A percentile compares a stretch with the other conserved stretches of the same genome.
Evolutionary conservation across 179 eudicot genomes (phyloP).

Genomic region (Spergularia azorica): DNA sequence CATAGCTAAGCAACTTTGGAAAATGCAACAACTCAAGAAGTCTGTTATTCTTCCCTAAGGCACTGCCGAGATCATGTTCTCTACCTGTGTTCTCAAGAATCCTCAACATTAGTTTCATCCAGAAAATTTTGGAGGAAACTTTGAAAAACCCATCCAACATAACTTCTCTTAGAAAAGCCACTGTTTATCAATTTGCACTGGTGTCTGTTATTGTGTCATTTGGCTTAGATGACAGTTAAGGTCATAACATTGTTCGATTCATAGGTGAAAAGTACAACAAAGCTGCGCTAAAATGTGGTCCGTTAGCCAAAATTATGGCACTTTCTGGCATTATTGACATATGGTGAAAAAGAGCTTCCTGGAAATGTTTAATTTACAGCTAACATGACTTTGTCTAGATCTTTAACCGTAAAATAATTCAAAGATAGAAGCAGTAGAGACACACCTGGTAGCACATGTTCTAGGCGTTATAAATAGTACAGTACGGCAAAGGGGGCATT

Average conservation of each 20-base stretch:
- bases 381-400: not conserved
- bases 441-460: slow-evolving; percentile 84
- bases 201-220: no score
- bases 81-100: not conserved
- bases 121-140: not conserved
- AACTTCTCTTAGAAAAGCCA: not conserved
- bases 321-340: not conserved
- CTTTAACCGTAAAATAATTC: not conserved
- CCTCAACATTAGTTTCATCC: slow-evolving; percentile 10
- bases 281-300: not conserved
- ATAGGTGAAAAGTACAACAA: not conserved
- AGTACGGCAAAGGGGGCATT: slow-evolving; percentile 96
- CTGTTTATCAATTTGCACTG: not conserved
- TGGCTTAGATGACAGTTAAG: no score
- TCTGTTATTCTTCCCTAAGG: slow-evolving; percentile 2
- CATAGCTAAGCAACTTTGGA: not conserved
- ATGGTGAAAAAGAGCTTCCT: not conserved
- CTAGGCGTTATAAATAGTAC: slow-evolving; percentile 87
- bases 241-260: no score
- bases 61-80: not conserved
- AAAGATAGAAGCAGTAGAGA: not conserved
- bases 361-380: not conserved
- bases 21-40: not conserved
- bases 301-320: no score
- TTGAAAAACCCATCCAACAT: slow-evolving; percentile 1